Percentiles rank a stretch among this genome's conserved stretches.
Conservation (phyloP, 768 basidiomycete genomes). For the Tubosaeta sp. region DNA sequence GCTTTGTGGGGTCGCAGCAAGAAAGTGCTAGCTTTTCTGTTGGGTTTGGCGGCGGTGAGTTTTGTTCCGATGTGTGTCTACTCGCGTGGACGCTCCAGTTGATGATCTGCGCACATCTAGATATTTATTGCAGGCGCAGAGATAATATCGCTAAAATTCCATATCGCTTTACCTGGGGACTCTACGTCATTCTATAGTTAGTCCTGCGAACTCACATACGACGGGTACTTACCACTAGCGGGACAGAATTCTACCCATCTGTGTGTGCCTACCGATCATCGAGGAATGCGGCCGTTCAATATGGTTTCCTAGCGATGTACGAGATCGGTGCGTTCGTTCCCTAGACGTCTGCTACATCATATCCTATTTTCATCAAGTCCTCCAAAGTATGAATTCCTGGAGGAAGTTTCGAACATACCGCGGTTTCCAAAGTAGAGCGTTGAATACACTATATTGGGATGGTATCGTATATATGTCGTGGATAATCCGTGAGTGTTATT, state of each 20-base stretch:
- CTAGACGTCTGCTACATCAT: background rate
- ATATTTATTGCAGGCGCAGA: conserved; percentile 15
- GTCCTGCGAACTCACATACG: conserved; percentile 1
- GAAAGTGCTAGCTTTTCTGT: conserved; percentile 13
- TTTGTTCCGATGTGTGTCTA: background rate
- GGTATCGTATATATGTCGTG: conserved; percentile 26
- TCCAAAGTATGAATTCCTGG: conserved; percentile 24
- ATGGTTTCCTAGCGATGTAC: conserved; percentile 15
- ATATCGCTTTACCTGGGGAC: conserved; percentile 14
- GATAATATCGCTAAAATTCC: conserved; percentile 2
- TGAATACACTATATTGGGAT: conserved; percentile 26
- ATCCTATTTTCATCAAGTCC: conserved; percentile 12
- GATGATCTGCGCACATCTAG: conserved; percentile 1
- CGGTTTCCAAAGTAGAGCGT: conserved; percentile 6
- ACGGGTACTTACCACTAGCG: background rate
- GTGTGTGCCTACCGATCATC: conserved; percentile 13
- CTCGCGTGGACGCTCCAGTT: too few relatives aligned
- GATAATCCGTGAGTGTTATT: conserved; percentile 14
- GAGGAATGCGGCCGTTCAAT: conserved; percentile 11
- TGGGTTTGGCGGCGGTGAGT: conserved; percentile 18
- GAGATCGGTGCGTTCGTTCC: conserved; percentile 17
- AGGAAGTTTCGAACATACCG: conserved; percentile 23
- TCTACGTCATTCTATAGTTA: conserved; percentile 16
- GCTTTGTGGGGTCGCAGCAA: conserved; percentile 21
- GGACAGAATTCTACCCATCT: conserved; percentile 20